phyloP scores from a whole-genome alignment of 768 basidiomycete species.

The Sporobolomyces phaffii region DNA sequence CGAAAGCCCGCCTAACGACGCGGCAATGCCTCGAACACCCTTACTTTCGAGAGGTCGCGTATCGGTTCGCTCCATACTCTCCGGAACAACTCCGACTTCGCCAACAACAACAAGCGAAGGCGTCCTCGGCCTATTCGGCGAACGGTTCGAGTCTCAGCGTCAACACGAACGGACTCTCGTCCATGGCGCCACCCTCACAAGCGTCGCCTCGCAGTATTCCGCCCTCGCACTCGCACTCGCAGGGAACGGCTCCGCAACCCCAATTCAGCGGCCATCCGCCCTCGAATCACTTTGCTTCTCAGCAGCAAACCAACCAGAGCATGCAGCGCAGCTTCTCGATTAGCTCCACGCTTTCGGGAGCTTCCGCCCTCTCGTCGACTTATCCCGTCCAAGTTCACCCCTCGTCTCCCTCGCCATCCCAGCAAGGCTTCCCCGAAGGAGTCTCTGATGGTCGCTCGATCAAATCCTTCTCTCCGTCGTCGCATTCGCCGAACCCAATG shows the following conservation, averaged over 20 bases:
- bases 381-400: conserved; percentile 25
- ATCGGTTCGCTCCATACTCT: conserved; percentile 45
- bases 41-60: conserved; percentile 70
- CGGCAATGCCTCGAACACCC: conserved; percentile 78
- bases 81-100: conserved; percentile 35
- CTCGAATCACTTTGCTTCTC: background rate
- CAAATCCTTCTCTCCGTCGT: conserved; percentile 6
- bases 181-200: conserved; percentile 11
- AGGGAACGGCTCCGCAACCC: background rate
- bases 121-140: conserved; percentile 5
- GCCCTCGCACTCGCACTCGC: conserved; percentile 34
- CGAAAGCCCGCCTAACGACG: conserved; percentile 75
- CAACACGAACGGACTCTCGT: conserved; percentile 19
- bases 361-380: conserved; percentile 21
- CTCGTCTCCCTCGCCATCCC: background rate
- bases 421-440: conserved; percentile 13
- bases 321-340: conserved; percentile 19
- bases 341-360: conserved; percentile 18
- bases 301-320: background rate
- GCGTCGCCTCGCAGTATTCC: conserved; percentile 38
- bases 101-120: conserved; percentile 24
- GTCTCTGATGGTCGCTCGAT: conserved; percentile 10
- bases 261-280: conserved; percentile 24
- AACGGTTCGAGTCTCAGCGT: conserved; percentile 20
- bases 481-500: conserved; percentile 4